Percentiles rank a stretch among this genome's conserved stretches.
Conservation (phyloP, 176 grass and related monocot genomes). For the Chloris gayana region DNA sequence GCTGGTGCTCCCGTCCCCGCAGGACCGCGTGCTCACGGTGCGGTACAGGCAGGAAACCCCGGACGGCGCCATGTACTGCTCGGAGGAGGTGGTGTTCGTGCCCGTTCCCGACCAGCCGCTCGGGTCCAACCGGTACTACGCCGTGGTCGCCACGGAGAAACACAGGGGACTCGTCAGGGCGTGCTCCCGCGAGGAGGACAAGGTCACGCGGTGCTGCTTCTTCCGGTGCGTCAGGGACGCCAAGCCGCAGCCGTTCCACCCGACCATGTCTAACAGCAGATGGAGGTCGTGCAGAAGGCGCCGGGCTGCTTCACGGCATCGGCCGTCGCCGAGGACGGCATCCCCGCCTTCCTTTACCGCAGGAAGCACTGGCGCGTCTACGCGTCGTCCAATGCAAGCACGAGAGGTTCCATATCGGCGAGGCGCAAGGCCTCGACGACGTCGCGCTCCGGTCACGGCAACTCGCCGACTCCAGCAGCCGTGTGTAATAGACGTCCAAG, state of each 20-base stretch:
- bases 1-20: neutral
- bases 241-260: too few relatives aligned
- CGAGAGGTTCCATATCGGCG: too few relatives aligned
- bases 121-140: slow-evolving; percentile 59
- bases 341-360: slow-evolving; percentile 43
- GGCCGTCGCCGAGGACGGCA: neutral
- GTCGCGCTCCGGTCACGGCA: too few relatives aligned
- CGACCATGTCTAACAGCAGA: slow-evolving; percentile 60
- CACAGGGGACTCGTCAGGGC: slow-evolving; percentile 50
- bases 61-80: too few relatives aligned
- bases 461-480: too few relatives aligned
- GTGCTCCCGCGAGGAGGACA: slow-evolving; percentile 63
- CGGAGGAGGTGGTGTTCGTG: slow-evolving; percentile 39
- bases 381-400: neutral
- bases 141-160: slow-evolving; percentile 41
- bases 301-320: slow-evolving; percentile 51
- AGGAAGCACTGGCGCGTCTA: slow-evolving; percentile 48
- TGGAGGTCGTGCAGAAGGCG: slow-evolving; percentile 51
- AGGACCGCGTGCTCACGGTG: slow-evolving; percentile 32
- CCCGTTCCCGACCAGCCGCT: neutral
- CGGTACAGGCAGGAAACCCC: slow-evolving; percentile 7
- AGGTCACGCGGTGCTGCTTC: slow-evolving; percentile 55
- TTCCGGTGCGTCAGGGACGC: slow-evolving; percentile 42
- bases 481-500: too few relatives aligned
- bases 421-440: too few relatives aligned